Percentiles rank a stretch among this genome's conserved stretches.
Conservation (phyloP, 352 stramenopile genomes). For the Globisporangium canariense region DNA sequence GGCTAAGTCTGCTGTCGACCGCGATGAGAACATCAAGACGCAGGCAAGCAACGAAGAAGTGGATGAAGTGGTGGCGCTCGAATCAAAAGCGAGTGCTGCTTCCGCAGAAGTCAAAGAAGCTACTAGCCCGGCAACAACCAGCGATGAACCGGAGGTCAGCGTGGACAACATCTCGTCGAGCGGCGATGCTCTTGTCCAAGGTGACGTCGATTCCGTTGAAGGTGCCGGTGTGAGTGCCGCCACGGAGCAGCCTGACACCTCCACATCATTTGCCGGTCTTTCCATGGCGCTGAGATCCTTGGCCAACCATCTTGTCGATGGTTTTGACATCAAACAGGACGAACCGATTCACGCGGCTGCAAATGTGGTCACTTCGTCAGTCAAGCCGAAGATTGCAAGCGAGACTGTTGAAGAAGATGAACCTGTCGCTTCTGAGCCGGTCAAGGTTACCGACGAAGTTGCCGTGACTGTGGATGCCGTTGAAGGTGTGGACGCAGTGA, state of each 20-base stretch:
- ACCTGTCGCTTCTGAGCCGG: neutral
- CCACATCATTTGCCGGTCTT: conserved; percentile 11
- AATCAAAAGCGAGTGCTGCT: neutral
- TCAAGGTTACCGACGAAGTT: neutral
- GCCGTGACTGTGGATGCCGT: neutral
- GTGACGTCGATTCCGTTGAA: neutral
- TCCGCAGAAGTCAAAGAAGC: neutral
- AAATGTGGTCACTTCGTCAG: neutral
- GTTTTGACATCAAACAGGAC: conserved; percentile 8
- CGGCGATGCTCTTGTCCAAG: neutral
- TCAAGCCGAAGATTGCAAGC: neutral
- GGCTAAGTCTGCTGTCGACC: neutral
- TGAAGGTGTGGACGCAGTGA: neutral
- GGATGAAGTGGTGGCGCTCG: neutral
- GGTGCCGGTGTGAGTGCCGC: neutral
- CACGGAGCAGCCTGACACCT: conserved; percentile 1
- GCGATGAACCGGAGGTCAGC: neutral
- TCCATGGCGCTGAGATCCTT: conserved; percentile 20
- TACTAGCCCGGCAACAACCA: neutral
- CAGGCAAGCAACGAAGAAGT: neutral
- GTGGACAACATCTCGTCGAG: conserved; percentile 2
- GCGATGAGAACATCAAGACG: neutral
- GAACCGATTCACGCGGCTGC: neutral
- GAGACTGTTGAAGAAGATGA: neutral
- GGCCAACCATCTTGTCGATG: conserved; percentile 13